phyloP scores from a whole-genome alignment of 768 basidiomycete species.

The Russula olivacea region DNA sequence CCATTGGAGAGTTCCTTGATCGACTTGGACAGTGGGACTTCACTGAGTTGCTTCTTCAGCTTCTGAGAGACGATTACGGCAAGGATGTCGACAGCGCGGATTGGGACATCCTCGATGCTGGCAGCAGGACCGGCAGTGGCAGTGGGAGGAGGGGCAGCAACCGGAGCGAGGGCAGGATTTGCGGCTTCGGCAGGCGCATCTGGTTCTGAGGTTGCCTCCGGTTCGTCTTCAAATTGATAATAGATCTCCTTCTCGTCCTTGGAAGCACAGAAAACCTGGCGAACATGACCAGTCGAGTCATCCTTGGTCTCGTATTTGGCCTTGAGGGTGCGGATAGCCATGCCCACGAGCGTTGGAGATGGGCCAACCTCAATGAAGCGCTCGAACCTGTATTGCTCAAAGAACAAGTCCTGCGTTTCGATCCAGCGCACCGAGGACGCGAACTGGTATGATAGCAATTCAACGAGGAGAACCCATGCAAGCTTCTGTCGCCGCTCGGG shows the following conservation, averaged over 20 bases:
- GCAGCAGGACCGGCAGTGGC: slow-evolving; percentile 41
- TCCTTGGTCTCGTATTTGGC: slow-evolving; percentile 91
- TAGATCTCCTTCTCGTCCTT: slow-evolving; percentile 97
- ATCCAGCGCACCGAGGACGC: slow-evolving; percentile 99
- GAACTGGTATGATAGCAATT: slow-evolving; percentile 95
- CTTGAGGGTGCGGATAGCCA: slow-evolving; percentile 86
- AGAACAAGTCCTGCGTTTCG: slow-evolving; percentile 94
- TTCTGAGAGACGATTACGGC: slow-evolving; percentile 92
- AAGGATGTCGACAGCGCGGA: slow-evolving; percentile 87
- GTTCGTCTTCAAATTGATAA: slow-evolving; percentile 93
- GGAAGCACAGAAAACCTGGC: slow-evolving; percentile 84
- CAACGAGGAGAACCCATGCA: slow-evolving; percentile 94
- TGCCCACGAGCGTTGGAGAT: slow-evolving; percentile 91
- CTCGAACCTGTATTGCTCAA: slow-evolving; percentile 81
- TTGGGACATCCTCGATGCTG: slow-evolving; percentile 81
- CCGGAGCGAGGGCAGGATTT: slow-evolving; percentile 29
- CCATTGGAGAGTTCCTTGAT: slow-evolving; percentile 99
- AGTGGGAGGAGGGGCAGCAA: slow-evolving; percentile 39
- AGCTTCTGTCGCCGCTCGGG: slow-evolving; percentile 83
- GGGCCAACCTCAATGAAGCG: slow-evolving; percentile 95
- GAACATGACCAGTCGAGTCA: slow-evolving; percentile 71
- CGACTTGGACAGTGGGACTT: slow-evolving; percentile 85
- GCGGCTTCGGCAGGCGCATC: slow-evolving; percentile 32
- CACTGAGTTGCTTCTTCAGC: slow-evolving; percentile 89
- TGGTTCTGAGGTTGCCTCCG: slow-evolving; percentile 34